These are phyloP conservation scores for Drechslerella coelobrocha DNA, from an alignment of 2,329 filamentous ascomycete species.

Conservation along the genomic window DNA sequence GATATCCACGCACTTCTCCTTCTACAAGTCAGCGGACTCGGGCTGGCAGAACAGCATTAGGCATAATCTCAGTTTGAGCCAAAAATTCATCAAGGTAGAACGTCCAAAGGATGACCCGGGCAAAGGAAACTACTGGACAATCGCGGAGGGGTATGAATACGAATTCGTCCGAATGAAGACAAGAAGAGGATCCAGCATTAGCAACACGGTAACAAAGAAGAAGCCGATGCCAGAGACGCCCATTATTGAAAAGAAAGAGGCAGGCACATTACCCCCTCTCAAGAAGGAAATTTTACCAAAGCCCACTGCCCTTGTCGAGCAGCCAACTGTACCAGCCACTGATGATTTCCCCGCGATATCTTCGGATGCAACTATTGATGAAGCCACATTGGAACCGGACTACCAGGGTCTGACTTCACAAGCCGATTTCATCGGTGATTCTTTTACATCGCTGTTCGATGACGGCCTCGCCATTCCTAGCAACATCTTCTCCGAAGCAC, in stretches of 20 bases:
- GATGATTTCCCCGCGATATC: slow-evolving; percentile 57
- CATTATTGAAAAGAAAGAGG: slow-evolving; percentile 25
- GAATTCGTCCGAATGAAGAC: slow-evolving; percentile 89
- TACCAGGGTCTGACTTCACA: slow-evolving; percentile 48
- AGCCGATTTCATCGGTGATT: slow-evolving; percentile 60
- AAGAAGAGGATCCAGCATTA: slow-evolving; percentile 61
- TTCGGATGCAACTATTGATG: slow-evolving; percentile 64
- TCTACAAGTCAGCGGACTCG: slow-evolving; percentile 81
- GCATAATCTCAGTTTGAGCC: slow-evolving; percentile 95
- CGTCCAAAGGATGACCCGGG: slow-evolving; percentile 95
- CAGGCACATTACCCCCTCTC: slow-evolving; percentile 23
- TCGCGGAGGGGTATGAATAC: slow-evolving; percentile 85
- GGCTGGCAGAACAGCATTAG: slow-evolving; percentile 99
- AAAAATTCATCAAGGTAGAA: slow-evolving; percentile 94
- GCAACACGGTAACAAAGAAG: slow-evolving; percentile 51
- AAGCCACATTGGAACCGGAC: slow-evolving; percentile 40
- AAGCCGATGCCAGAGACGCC: slow-evolving; percentile 34
- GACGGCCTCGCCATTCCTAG: slow-evolving; percentile 57
- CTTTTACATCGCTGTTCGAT: slow-evolving; percentile 61
- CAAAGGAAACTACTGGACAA: slow-evolving; percentile 97
- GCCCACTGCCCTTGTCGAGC: slow-evolving; percentile 14
- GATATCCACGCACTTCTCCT: slow-evolving; percentile 94
- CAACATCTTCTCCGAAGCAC: slow-evolving; percentile 62
- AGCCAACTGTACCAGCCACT: slow-evolving; percentile 46
- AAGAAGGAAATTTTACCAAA: slow-evolving; percentile 44